A percentile compares a stretch with the other conserved stretches of the same genome.
These are phyloP conservation scores for Bothriochloa decipiens DNA, from an alignment of 176 grass and related monocot species.

Conservation along the genomic window DNA sequence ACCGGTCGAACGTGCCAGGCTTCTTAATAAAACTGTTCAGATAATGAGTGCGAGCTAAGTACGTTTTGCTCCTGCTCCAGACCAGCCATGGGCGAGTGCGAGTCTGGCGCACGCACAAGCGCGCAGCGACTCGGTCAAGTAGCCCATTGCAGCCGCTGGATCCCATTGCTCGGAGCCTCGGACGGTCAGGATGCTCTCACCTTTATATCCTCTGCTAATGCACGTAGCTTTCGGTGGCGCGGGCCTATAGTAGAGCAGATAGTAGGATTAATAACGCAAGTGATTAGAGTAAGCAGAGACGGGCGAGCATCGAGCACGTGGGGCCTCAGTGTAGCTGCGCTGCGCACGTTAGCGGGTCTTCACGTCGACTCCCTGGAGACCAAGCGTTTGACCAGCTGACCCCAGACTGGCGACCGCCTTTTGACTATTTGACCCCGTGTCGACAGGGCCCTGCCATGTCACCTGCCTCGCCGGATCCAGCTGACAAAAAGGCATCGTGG, in stretches of 20 bases:
- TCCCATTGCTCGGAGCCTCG: not conserved
- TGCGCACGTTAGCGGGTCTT: constrained; percentile 11
- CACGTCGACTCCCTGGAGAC: not conserved
- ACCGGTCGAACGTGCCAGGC: too few species aligned
- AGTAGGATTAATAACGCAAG: not conserved
- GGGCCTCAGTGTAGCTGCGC: not conserved
- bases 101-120: not conserved
- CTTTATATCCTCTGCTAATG: not conserved
- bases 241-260: not conserved
- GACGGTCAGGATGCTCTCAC: not conserved
- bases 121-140: not conserved
- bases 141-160: not conserved
- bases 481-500: not conserved
- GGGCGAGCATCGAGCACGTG: constrained; percentile 14
- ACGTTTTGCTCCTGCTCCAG: not conserved
- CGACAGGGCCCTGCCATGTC: not conserved
- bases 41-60: not conserved
- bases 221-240: constrained; percentile 26
- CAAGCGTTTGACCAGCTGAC: not conserved
- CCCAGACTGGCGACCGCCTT: not conserved
- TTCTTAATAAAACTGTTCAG: not conserved
- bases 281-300: not conserved
- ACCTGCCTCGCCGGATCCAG: not conserved
- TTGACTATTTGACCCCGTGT: not conserved
- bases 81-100: not conserved